Evolutionary conservation across 2,329 filamentous ascomycete species (phyloP).

Genomic region (Calonectria montana): DNA sequence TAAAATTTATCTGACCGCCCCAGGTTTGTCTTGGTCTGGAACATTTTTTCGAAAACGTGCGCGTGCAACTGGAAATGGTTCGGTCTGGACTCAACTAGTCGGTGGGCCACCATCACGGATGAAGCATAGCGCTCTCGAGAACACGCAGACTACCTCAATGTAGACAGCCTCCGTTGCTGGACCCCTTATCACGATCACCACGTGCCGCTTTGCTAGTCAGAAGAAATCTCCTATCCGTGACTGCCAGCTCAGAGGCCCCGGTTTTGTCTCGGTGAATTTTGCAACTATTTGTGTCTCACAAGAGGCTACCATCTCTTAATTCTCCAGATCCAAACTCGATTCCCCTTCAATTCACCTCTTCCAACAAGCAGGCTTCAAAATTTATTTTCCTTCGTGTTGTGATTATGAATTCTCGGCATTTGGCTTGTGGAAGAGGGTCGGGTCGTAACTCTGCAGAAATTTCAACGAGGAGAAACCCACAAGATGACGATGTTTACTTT

Average conservation of each 20-base stretch:
- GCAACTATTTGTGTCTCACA: background rate
- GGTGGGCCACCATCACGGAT: background rate
- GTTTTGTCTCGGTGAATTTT: background rate
- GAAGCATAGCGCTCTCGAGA: background rate
- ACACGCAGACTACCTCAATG: background rate
- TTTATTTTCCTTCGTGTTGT: background rate
- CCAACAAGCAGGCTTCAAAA: background rate
- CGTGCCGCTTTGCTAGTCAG: background rate
- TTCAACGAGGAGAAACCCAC: background rate
- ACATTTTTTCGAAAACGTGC: background rate
- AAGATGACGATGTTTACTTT: slow-evolving; percentile 34
- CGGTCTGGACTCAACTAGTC: background rate
- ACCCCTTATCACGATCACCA: background rate
- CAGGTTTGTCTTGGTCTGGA: background rate
- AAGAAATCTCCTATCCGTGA: background rate
- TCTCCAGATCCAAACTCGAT: background rate
- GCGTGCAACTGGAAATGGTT: background rate
- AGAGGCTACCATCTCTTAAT: background rate
- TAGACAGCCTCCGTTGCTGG: background rate
- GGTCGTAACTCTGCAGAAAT: background rate
- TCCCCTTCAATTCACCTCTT: no score
- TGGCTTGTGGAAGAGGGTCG: background rate
- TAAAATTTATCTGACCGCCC: background rate
- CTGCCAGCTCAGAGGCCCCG: background rate
- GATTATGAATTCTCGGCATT: background rate